Base-by-base conservation (phyloP, 768 basidiomycete genomes). In the Russula abietina region DNA sequence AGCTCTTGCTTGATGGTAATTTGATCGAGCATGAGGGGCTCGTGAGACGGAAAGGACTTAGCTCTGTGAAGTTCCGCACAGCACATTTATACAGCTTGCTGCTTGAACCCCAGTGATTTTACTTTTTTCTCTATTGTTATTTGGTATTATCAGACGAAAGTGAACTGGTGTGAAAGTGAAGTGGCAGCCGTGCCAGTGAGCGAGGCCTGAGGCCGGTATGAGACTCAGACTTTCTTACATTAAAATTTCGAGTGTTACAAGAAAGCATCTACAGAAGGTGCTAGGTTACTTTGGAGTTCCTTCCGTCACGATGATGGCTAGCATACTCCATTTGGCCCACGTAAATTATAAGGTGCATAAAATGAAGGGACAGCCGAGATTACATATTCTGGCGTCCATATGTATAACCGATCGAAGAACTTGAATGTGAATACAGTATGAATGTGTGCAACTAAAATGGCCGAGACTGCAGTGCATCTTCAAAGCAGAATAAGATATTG, bases 31-130 rank as follows among this genome's bases (percentile, higher is more conserved):
- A 59, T n/a, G 43, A 48, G 26, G 57, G 52, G 36, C 51, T 63
- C 7, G 51, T 62, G 51, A 58, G 16, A 45, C 57, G 51, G 45
- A 63, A 63, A 28, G 62, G 57, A 26, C 24, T 58, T 16, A 24
- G 26, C 26, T 62, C 61, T 3, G 45, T 58, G 45, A 62, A 62
- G 43, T 53, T 58, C 59, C 62, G 62, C 36, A 63, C 52, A 46
- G 62, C 62, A 10, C 51, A 63, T 46, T 39, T 63, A 30, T 63
- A 63, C 24, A 26, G 57, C 17, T 19, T 63, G 36, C 45, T 63
- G 32, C 51, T 63, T 8, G 22, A 16, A 55, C 32, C 4, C 19
- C 16, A 3, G 55, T 24, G 26, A 12, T 24, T 30, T 48, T 9
- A 38, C 26, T 46, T 36, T 2, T 45, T 46, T 54, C 26, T 46